Evolutionary conservation across 331 rosid genomes (phyloP), one percentile per base, ranked within the genome.

Genomic region (Cucumis variabilis): DNA sequence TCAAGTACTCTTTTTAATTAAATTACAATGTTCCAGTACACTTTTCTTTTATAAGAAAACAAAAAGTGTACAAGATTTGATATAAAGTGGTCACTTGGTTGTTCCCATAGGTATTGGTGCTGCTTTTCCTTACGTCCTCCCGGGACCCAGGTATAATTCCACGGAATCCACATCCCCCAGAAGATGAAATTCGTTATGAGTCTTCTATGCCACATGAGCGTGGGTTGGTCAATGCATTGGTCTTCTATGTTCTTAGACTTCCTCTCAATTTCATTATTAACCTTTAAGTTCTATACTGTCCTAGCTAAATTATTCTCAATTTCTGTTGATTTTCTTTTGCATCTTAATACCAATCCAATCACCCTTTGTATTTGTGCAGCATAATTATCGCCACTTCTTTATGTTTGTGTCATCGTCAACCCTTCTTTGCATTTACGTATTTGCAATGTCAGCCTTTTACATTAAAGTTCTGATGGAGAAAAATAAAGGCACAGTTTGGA

Each of bases 171-270:
- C 95, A 95, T 92, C 99, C 99, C 72, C 98, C 98, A 20, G 98
- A 96, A 89, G 98, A 95, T 80, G 99, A 92, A 81, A 90, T 93
- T 68, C 98, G 93, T 50, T 90, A 89, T 28, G 98, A 95, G 28
- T 24, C 94, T 68, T 88, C 97, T 3, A 87, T 90, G 71, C 88
- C 97, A 17, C 73, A 63, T 75, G 99, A 95, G 68, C 79, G 82
- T 96, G 99, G 99, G 98, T 96, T 79, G 99, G 99, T 77, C 99
- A 96, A 86, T 96, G 99, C 94, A 93, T 96, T 88, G 99, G 99
- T 82, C 93, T 95, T 96, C 98, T 96, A 92, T 53, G 93, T 78
- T 89, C 77, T 88, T 88, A 65, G 66, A 67, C 85, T 75, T 68
- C 50, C 51, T 41, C 77, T 46, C n/a, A 25, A 66, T 81, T 81